These are phyloP conservation scores for Leishmania tarentolae DNA, from an alignment of 208 protist genomes.

Conservation along the genomic window DNA sequence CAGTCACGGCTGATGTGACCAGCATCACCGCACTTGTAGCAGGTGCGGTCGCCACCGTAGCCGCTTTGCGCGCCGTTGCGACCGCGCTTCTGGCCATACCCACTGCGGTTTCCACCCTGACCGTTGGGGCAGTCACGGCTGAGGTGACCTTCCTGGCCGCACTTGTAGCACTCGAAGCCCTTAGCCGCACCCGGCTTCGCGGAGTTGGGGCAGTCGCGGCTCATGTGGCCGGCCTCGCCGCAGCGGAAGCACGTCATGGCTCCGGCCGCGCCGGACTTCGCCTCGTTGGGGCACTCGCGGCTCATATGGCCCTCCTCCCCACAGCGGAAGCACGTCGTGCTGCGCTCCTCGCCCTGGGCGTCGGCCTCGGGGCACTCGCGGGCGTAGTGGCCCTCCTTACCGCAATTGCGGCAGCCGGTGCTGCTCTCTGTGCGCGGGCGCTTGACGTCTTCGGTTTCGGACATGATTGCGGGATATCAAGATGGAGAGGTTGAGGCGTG, in stretches of 20 bases:
- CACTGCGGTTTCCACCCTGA: conserved; percentile 39
- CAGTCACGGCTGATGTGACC: conserved; percentile 88
- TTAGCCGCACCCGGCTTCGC: conserved; percentile 47
- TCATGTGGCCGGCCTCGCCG: conserved; percentile 75
- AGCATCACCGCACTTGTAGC: conserved; percentile 86
- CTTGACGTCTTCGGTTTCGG: conserved; percentile 36
- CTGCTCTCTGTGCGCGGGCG: conserved; percentile 28
- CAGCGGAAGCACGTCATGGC: conserved; percentile 82
- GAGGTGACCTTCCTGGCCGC: conserved; percentile 77
- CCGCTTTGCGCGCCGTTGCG: conserved; percentile 52
- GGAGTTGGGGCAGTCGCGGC: conserved; percentile 87
- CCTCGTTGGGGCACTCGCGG: conserved; percentile 67
- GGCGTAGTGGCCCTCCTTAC: conserved; percentile 82
- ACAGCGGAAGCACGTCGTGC: conserved; percentile 70
- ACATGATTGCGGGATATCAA: conserved; percentile 17
- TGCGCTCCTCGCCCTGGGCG: conserved; percentile 39
- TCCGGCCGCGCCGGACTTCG: conserved; percentile 34
- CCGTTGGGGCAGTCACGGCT: conserved; percentile 72
- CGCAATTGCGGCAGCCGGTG: conserved; percentile 75
- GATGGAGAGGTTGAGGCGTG: not conserved
- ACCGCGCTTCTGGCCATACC: conserved; percentile 66
- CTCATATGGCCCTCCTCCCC: conserved; percentile 65
- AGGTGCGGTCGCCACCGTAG: conserved; percentile 65
- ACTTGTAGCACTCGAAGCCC: conserved; percentile 73
- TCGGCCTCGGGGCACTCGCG: conserved; percentile 78